phyloP scores from a whole-genome alignment of 2,329 filamentous ascomycete genomes.

The Botrytis tulipae region DNA sequence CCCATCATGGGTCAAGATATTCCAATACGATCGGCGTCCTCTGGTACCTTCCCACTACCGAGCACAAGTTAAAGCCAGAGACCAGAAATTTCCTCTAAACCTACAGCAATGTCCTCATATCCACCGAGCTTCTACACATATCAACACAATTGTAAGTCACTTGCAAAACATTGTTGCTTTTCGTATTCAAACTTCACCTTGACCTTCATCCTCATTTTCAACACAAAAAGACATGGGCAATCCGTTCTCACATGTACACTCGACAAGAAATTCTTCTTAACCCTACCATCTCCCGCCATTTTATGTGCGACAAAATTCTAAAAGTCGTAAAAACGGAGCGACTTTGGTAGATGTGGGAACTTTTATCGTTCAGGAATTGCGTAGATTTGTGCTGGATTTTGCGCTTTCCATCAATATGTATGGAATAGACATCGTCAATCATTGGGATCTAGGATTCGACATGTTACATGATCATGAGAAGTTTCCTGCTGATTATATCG shows the following conservation, averaged over 20 bases:
- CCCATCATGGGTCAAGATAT: not conserved
- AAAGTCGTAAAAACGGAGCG: not conserved
- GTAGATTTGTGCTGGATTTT: constrained; percentile 39
- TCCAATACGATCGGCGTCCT: not conserved
- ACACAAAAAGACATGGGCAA: constrained; percentile 23
- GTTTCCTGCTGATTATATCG: constrained; percentile 38
- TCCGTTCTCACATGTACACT: constrained; percentile 25
- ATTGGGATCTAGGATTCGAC: constrained; percentile 40
- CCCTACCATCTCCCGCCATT: constrained; percentile 17
- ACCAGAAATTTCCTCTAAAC: not conserved
- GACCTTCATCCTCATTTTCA: constrained; percentile 3
- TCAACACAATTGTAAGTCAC: not conserved
- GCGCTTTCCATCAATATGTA: constrained; percentile 37
- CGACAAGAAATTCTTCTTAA: constrained; percentile 26
- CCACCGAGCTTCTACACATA: not conserved
- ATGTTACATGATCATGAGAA: constrained; percentile 40
- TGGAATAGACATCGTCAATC: constrained; percentile 38
- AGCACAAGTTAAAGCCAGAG: not conserved
- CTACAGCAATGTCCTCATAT: not conserved
- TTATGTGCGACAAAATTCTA: constrained; percentile 21
- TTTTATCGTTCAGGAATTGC: constrained; percentile 42
- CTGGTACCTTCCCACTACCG: not conserved
- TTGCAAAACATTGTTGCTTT: not conserved
- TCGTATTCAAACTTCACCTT: not conserved
- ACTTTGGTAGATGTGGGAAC: constrained; percentile 34